Evolutionary conservation across 805 yeast genomes (phyloP), one percentile per base, ranked within the genome.

Genomic region (Peterozyma xylosa): DNA sequence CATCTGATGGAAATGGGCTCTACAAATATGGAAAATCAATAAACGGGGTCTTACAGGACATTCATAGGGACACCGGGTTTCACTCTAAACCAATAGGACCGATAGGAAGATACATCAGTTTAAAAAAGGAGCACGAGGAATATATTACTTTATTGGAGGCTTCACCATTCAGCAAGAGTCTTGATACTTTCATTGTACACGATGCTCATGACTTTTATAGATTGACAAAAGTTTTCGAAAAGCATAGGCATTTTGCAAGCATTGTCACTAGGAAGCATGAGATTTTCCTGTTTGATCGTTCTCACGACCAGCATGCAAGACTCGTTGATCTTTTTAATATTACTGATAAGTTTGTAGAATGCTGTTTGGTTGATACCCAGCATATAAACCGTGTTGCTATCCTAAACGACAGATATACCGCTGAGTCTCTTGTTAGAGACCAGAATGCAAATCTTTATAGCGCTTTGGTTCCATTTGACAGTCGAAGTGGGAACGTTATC

Each of bases 61-160:
- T 82, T 6, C 50, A 61, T 27, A 51, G 57, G 2, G 64, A 64
- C 11, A 39, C 50, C 0, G 53, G 60, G 13, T 80, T 75, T 69
- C 70, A 68, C 14, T 53, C 59, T 2, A 55, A 54, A 33, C 95
- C 96, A 0, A 59, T 82, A 14, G 98, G 98, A 0, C 99, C 99
- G 0, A 49, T 91, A 2, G 96, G 96, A 1, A 50, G 68, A 3
- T 63, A 64, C 47, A 67, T 88, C 2, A 67, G 74, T 4, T 65
- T 91, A 11, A 83, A 78, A 53, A 57, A 63, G 1, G 79, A 72
- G 9, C 76, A 62, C 52, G 62, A 68, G 16, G 57, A 65, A 29
- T 90, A 88, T 88, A 62, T 71, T 5, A 73, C 72, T 18, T 59
- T 83, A 4, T 56, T 90, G 6, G 95, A 86, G 52, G 59, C 76